A percentile compares a stretch with the other conserved stretches of the same genome.
These are phyloP conservation scores for Chlorella sp. DNA, from an alignment of 139 green algal genomes.

Conservation along the genomic window DNA sequence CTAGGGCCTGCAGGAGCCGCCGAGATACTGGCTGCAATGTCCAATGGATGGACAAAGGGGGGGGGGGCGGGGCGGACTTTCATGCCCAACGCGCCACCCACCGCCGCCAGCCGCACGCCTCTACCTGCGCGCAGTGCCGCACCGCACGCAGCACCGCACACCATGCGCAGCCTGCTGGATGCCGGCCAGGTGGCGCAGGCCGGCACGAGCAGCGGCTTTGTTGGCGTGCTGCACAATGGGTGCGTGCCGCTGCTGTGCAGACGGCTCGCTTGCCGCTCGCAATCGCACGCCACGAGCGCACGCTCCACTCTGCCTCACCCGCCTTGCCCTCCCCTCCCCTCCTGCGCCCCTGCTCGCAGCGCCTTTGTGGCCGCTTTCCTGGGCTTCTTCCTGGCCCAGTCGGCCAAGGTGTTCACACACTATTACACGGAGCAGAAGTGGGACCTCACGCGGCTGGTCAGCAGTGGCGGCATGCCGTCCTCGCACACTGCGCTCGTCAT, in stretches of 20 bases:
- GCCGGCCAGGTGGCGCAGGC: too few species aligned
- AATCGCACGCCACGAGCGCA: too few species aligned
- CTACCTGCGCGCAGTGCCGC: too few species aligned
- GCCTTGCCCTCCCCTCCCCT: neutral
- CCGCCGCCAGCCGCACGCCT: too few species aligned
- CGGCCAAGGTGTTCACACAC: constrained; percentile 72
- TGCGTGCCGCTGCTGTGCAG: constrained; percentile 3
- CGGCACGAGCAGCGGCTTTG: constrained; percentile 19
- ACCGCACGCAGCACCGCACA: too few species aligned
- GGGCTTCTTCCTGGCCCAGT: constrained; percentile 71
- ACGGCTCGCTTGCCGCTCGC: neutral
- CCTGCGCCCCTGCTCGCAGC: constrained; percentile 34
- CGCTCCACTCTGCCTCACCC: neutral
- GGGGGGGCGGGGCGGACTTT: too few species aligned
- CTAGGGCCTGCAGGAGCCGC: too few species aligned
- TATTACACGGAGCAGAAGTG: constrained; percentile 54
- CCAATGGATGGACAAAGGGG: too few species aligned
- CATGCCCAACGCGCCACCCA: too few species aligned
- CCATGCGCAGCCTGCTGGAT: too few species aligned
- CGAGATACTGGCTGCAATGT: too few species aligned
- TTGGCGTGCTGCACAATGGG: constrained; percentile 51
- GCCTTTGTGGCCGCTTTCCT: constrained; percentile 70
- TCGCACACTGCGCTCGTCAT: constrained; percentile 74
- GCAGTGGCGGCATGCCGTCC: constrained; percentile 77
- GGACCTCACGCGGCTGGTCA: constrained; percentile 50